phyloP scores from a whole-genome alignment of 345 rosid genomes.

The Pistacia vera region DNA sequence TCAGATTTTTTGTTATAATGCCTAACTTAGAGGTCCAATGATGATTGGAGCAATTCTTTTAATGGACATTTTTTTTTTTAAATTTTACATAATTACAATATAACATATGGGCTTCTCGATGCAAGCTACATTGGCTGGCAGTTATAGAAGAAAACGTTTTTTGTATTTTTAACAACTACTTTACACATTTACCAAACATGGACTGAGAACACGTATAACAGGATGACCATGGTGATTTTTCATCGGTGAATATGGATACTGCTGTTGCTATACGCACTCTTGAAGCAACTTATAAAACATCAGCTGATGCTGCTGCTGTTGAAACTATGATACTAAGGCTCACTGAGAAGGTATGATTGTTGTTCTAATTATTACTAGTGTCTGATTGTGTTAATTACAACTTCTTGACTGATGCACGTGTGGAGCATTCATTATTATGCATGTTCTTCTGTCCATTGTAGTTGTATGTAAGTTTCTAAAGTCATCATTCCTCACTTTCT shows the following conservation, averaged over 20 bases:
- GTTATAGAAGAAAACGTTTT: background rate
- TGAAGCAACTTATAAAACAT: constrained; percentile 93
- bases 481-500: constrained; percentile 18
- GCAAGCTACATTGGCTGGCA: background rate
- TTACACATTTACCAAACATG: background rate
- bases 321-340: constrained; percentile 80
- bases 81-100: background rate
- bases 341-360: constrained; percentile 65
- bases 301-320: constrained; percentile 90
- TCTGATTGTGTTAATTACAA: background rate
- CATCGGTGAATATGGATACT: constrained; percentile 98
- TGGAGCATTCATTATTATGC: background rate
- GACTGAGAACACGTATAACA: constrained; percentile 28
- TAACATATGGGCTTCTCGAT: background rate
- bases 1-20: constrained; percentile 1
- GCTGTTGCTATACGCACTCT: constrained; percentile 98
- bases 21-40: background rate
- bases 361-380: constrained; percentile 8
- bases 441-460: background rate
- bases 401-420: background rate
- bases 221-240: constrained; percentile 98
- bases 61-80: background rate
- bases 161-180: background rate
- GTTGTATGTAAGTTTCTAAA: background rate
- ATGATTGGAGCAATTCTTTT: background rate